Evolutionary conservation across 2,329 filamentous ascomycete genomes (phyloP), one percentile per base, ranked within the genome.

Genomic region (Monosporascus cannonballus): DNA sequence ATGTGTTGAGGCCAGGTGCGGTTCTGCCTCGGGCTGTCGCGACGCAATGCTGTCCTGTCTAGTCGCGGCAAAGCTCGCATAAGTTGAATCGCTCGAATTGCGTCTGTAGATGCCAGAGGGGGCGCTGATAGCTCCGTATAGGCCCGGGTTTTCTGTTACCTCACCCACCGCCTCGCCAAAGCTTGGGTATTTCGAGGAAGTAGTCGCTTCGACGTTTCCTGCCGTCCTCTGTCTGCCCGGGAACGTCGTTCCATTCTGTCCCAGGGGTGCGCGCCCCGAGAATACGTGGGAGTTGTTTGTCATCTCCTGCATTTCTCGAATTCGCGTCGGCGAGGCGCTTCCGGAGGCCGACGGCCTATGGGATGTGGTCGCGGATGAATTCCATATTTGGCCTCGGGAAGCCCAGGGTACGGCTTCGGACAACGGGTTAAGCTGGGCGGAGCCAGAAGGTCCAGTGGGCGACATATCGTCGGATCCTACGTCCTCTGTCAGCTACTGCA

Each of bases 401-500:
- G 63, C 68, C 83, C 85, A 89, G 47, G 77, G 74, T 59, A 89
- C 85, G 18, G 81, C 80, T 63, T 90, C 85, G 9, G 87, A 88
- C 42, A 84, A 81, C 45, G 82, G 77, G 54, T 88, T 77, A 39
- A 91, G 74, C 54, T 86, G 87, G 55, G 84, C 79, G 6, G 87
- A 89, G 48, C 87, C 87, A 3, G 83, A 84, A 63, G 85, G 82
- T 51, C 73, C 77, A 59, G 81, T 78, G 39, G 68, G 61, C 30
- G 73, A 72, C 24, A 66, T 58, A 46, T 75, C 72, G 37, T 71
- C 71, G 20, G 67, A 68, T 53, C 69, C 69, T 69, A 56, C 51
- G 55, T 50, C 42, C 20, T n/a, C n/a, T 30, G 56, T 67, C 51
- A 67, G 61, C 44, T 34, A 45, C 51, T 20, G 9, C 7, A 25